Conservation (phyloP, 83 land plant genomes). For the Diphasiastrum complanatum region DNA sequence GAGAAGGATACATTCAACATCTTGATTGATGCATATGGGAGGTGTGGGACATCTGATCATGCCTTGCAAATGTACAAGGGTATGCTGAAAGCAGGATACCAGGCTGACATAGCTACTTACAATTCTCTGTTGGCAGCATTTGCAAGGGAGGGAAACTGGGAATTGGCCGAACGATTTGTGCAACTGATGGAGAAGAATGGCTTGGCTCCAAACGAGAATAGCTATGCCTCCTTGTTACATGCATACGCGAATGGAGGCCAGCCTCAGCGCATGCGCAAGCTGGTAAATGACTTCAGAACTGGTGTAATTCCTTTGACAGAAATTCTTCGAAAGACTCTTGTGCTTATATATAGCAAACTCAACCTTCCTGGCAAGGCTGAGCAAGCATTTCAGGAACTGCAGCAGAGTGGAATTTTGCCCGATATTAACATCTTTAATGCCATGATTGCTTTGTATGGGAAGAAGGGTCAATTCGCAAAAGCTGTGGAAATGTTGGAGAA, state of each 20-base stretch:
- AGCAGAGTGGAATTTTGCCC: conserved; percentile 44
- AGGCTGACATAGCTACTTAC: conserved; percentile 77
- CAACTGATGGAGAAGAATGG: conserved; percentile 55
- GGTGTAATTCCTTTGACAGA: conserved; percentile 44
- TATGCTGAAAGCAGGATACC: conserved; percentile 66
- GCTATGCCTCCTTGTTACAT: conserved; percentile 72
- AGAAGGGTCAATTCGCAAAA: conserved; percentile 46
- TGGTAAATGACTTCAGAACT: conserved; percentile 47
- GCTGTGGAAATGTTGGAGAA: conserved; percentile 50
- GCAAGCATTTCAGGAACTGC: conserved; percentile 49
- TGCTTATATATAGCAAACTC: conserved; percentile 65
- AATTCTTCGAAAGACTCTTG: conserved; percentile 56
- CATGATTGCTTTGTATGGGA: conserved; percentile 74
- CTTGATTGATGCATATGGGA: conserved; percentile 86
- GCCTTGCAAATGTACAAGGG: conserved; percentile 73
- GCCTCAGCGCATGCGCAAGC: conserved; percentile 38
- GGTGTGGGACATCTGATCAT: conserved; percentile 73
- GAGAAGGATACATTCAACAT: conserved; percentile 86
- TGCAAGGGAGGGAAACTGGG: conserved; percentile 88
- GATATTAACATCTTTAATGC: conserved; percentile 63
- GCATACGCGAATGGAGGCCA: conserved; percentile 83
- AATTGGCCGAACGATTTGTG: conserved; percentile 64
- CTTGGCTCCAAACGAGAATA: conserved; percentile 64
- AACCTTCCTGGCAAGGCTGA: conserved; percentile 48
- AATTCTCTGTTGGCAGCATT: conserved; percentile 83